phyloP scores from a whole-genome alignment of 2,329 filamentous ascomycete species.

The Magnaporthiopsis poae region DNA sequence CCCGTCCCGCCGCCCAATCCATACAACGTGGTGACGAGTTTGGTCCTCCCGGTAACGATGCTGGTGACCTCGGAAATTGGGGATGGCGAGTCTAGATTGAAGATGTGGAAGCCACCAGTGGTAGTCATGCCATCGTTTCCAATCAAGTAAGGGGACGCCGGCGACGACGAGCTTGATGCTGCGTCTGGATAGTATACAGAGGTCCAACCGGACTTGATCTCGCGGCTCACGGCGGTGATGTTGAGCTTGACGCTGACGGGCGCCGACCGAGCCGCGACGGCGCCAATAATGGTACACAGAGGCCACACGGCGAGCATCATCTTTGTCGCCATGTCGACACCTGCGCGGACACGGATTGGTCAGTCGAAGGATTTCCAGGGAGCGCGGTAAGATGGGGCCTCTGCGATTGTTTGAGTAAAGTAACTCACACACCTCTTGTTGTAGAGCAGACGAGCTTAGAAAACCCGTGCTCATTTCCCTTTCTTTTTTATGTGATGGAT shows the following conservation, averaged over 20 bases:
- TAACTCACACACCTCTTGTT: no score
- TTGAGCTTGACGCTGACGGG: slow-evolving; percentile 10
- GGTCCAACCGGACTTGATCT: slow-evolving; percentile 32
- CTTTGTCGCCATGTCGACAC: background rate
- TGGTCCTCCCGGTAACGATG: slow-evolving; percentile 32
- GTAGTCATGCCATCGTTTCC: slow-evolving; percentile 35
- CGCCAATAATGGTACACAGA: background rate
- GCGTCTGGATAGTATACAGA: slow-evolving; percentile 27
- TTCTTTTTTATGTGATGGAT: no score
- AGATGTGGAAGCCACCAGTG: slow-evolving; percentile 33
- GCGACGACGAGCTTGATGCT: slow-evolving; percentile 10
- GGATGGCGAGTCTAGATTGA: slow-evolving; percentile 18
- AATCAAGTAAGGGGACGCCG: slow-evolving; percentile 24
- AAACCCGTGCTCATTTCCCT: no score
- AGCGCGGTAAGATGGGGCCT: no score
- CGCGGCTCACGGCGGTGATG: slow-evolving; percentile 23
- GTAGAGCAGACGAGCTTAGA: no score
- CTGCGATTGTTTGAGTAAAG: no score
- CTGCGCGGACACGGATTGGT: background rate
- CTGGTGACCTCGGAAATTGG: slow-evolving; percentile 23
- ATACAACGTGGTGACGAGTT: slow-evolving; percentile 31
- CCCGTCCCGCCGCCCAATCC: slow-evolving; percentile 19
- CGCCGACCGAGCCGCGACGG: background rate
- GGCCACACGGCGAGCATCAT: background rate
- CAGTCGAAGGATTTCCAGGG: no score